Conservation (phyloP, 2,329 filamentous ascomycete species). For the Rutstroemia sydowiana region DNA sequence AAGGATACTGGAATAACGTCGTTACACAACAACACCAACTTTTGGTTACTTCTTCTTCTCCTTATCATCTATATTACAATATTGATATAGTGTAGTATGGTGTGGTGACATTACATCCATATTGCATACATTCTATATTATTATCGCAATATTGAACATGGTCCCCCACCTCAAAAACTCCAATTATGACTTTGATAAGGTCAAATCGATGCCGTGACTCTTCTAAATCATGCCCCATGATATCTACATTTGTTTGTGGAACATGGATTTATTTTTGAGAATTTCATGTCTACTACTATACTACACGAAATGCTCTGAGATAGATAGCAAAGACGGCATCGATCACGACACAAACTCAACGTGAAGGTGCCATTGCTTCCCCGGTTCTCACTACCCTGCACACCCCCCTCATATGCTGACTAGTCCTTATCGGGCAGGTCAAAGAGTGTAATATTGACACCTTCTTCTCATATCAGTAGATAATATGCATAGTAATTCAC, state of each 20-base stretch:
- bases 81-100: too few relatives aligned
- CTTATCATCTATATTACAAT: too few relatives aligned
- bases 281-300: too few relatives aligned
- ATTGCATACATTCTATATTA: too few relatives aligned
- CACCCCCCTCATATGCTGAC: background rate
- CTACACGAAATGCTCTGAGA: too few relatives aligned
- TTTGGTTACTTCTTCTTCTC: too few relatives aligned
- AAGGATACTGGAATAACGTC: too few relatives aligned
- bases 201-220: background rate
- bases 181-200: background rate
- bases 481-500: background rate
- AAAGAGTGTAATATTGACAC: background rate
- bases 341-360: background rate
- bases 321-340: background rate
- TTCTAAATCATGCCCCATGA: background rate
- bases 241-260: background rate
- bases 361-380: slow-evolving; percentile 1
- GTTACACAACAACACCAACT: too few relatives aligned
- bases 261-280: too few relatives aligned
- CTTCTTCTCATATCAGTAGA: background rate
- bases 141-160: too few relatives aligned
- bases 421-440: slow-evolving; percentile 8
- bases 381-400: background rate
- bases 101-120: too few relatives aligned
- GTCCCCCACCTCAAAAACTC: background rate